Conservation (phyloP, 2,329 filamentous ascomycete genomes). For the Phialophora verrucosa region DNA sequence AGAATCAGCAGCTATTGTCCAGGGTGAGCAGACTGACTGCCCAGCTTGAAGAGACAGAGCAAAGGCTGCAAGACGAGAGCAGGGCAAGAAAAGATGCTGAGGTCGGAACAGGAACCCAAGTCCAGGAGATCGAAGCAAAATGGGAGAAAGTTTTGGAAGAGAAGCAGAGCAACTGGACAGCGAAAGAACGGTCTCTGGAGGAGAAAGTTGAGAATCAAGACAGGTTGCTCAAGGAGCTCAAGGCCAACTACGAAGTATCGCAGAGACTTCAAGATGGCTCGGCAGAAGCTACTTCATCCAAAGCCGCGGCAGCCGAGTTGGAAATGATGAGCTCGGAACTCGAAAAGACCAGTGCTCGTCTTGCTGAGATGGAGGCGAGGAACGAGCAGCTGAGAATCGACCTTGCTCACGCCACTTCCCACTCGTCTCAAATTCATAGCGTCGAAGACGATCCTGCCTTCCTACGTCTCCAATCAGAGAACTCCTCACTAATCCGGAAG, state of each 20-base stretch:
- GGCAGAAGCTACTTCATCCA: conserved; percentile 61
- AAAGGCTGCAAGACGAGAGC: conserved; percentile 78
- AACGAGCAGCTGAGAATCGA: conserved; percentile 94
- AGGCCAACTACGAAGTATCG: conserved; percentile 95
- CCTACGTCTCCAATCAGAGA: conserved; percentile 87
- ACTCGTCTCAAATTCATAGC: conserved; percentile 64
- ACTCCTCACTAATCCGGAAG: conserved; percentile 87
- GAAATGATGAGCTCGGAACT: conserved; percentile 92
- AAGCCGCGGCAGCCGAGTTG: conserved; percentile 84
- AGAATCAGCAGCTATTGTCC: conserved; percentile 85
- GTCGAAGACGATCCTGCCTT: conserved; percentile 87
- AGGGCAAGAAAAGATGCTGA: conserved; percentile 75
- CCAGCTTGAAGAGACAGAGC: conserved; percentile 83
- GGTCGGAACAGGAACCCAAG: conserved; percentile 74
- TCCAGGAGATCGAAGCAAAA: conserved; percentile 87
- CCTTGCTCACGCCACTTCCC: conserved; percentile 84
- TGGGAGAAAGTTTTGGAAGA: conserved; percentile 91
- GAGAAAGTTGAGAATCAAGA: conserved; percentile 97
- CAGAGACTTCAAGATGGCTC: conserved; percentile 79
- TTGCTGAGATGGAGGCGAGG: conserved; percentile 89
- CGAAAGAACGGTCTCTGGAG: conserved; percentile 87
- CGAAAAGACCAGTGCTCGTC: conserved; percentile 81
- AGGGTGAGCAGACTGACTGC: conserved; percentile 75
- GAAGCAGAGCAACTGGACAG: conserved; percentile 94
- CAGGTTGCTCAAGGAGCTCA: conserved; percentile 87